These are phyloP conservation scores for Arabidopsis lyrata DNA, from an alignment of 441 rosid genomes.

Conservation along the genomic window DNA sequence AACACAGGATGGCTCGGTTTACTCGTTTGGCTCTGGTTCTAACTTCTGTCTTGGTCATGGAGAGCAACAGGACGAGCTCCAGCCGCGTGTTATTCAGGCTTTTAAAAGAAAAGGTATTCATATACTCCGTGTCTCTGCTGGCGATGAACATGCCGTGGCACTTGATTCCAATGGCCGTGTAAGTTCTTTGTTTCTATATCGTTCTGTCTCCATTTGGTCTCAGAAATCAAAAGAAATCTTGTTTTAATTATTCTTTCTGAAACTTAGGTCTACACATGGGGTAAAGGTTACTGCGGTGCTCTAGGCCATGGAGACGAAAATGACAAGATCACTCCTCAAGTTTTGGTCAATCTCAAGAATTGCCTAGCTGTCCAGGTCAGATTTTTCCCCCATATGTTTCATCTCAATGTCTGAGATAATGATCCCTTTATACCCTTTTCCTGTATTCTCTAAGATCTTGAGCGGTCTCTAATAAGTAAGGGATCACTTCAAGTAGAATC, in stretches of 20 bases:
- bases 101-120: constrained; percentile 76
- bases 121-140: constrained; percentile 90
- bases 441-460: neutral
- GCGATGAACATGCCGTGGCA: constrained; percentile 95
- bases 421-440: constrained; percentile 1
- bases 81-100: constrained; percentile 75
- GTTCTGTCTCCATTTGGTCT: constrained; percentile 26
- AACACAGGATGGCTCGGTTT: constrained; percentile 66
- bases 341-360: constrained; percentile 67
- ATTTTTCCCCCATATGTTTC: constrained; percentile 26
- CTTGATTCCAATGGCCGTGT: constrained; percentile 94
- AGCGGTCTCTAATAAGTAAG: neutral
- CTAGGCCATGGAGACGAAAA: constrained; percentile 97
- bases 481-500: neutral
- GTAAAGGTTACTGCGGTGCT: constrained; percentile 98
- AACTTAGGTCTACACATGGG: constrained; percentile 91
- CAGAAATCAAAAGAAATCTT: neutral
- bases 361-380: constrained; percentile 81
- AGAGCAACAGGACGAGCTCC: constrained; percentile 86
- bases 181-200: constrained; percentile 44
- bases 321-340: constrained; percentile 81
- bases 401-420: constrained; percentile 14
- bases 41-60: constrained; percentile 97
- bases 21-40: constrained; percentile 93
- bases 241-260: constrained; percentile 33